These are phyloP conservation scores for Agapanthus africanus DNA, from an alignment of 106 monocot genomes.

Conservation along the genomic window DNA sequence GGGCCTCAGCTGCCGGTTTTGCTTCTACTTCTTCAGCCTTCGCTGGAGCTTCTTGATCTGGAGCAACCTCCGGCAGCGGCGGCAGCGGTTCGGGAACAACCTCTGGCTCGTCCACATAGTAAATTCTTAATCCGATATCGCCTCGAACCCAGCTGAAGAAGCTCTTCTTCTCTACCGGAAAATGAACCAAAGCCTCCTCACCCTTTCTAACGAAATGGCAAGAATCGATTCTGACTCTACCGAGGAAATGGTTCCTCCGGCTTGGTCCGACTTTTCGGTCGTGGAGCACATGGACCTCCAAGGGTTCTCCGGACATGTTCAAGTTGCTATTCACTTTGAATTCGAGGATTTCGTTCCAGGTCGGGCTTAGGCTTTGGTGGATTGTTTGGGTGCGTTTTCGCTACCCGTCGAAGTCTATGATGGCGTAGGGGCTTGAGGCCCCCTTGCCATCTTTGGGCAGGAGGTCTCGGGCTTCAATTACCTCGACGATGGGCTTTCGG, in stretches of 20 bases:
- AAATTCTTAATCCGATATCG: conserved; percentile 59
- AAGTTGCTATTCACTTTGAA: conserved; percentile 27
- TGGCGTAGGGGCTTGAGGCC: conserved; percentile 70
- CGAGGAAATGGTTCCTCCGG: conserved; percentile 64
- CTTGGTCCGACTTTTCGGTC: conserved; percentile 44
- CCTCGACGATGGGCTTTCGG: conserved; percentile 82
- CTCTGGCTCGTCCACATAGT: conserved; percentile 50
- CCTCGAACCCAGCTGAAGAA: conserved; percentile 77
- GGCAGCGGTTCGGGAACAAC: conserved; percentile 15
- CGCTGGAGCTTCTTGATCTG: too few species aligned
- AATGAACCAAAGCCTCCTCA: conserved; percentile 75
- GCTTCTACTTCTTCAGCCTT: too few species aligned
- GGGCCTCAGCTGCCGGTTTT: too few species aligned
- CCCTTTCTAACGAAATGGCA: conserved; percentile 55
- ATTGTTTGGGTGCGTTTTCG: conserved; percentile 54
- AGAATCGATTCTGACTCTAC: conserved; percentile 59
- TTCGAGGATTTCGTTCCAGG: conserved; percentile 65
- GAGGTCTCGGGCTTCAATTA: conserved; percentile 69
- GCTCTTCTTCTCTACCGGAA: conserved; percentile 86
- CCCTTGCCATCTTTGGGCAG: conserved; percentile 84
- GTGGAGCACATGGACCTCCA: conserved; percentile 68
- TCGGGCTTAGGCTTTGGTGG: conserved; percentile 53
- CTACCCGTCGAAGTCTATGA: conserved; percentile 83
- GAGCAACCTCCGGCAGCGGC: too few species aligned
- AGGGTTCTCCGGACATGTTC: conserved; percentile 22